Base-by-base conservation (phyloP, 495 filamentous ascomycete species). In the Apiosordaria backusii region DNA sequence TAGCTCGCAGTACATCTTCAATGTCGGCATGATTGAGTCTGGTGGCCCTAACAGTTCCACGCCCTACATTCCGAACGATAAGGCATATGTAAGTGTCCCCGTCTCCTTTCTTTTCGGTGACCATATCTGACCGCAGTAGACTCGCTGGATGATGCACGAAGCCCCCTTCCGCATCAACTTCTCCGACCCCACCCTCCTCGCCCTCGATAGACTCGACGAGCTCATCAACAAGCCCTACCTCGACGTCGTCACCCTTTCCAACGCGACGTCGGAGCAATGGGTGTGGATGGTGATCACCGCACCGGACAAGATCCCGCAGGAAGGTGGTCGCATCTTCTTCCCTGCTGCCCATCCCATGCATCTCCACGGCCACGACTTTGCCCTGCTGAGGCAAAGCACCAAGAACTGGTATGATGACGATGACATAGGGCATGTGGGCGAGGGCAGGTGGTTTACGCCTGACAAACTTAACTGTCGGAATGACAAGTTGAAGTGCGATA, bases 291-390 rank as follows among this genome's bases (percentile, higher is more conserved):
- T 65, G 7, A 65, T 68, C 58, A 68, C 67, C 7, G 67, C 67
- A 2, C 67, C 63, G 1, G 63, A 50, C 21, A 60, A 61, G 13
- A 40, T 61, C 27, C 59, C 27, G 6, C 24, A 54, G 10, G 35
- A 40, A 10, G 60, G 40, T 0, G 53, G 16, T 0, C 3, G 63
- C 0, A 62, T 59, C 60, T 66, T 66, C 58, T 59, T 65, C 61
- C 65, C 65, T 18, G 62, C 61, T 19, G 62, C 62, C 0, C 85
- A 80, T 53, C 83, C 83, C 25, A 82, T 85, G 58, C 82, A 87
- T 67, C 74, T 88, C 1, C 81, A 86, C 69, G 84, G 84, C 0
- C 81, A 89, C 70, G 80, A 88, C 69, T 88, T 89, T 77, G 74
- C 73, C 58, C 75, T 88, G 23, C 71, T 88, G 16, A 72, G 77